Evolutionary conservation across 768 basidiomycete genomes (phyloP), one percentile per base, ranked within the genome.

Genomic region (Kwoniella sp.): DNA sequence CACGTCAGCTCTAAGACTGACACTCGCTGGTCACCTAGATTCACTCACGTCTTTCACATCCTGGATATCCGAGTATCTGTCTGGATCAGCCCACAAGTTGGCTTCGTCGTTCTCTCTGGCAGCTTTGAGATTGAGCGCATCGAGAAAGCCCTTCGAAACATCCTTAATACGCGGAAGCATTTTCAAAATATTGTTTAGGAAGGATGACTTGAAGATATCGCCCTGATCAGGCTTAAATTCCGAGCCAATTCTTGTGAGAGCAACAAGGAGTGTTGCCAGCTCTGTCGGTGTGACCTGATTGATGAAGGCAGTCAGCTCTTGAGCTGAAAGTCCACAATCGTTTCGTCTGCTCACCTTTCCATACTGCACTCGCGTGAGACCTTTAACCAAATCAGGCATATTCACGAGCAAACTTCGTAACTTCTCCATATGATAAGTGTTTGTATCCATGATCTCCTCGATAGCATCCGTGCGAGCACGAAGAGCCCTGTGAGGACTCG

Each of bases 331-430:
- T 22, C 3, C 30, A 30, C 24, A 33, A 49, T 24, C 13, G 25
- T 6, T n/a, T 33, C 33, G 33, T 33, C 33, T 13, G 65, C 82
- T 68, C 68, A 92, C 91, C 82, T 92, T 90, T 51, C 92, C 90
- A 70, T 95, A 95, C 73, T 94, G 91, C 30, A 97, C 89, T 29
- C 92, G 83, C 64, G 88, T 89, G 17, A 98, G 81, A 0, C 95
- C 95, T 74, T 86, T 88, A 0, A 89, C 87, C 50, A 97, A 85
- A 77, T 97, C 93, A 0, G 93, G 92, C n/a, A 92, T 83, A 52
- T 77, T 75, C 33, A 85, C 85, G 59, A 95, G 82, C n/a, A 86
- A 76, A 36, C 85, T 83, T 19, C 89, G 86, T n/a, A 95, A 83
- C 33, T 83, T 84, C 36, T 85, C 84, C 46, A 94, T 81, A 47